These are phyloP conservation scores for Neonectria faginata DNA, from an alignment of 2,329 filamentous ascomycete species.

Conservation along the genomic window DNA sequence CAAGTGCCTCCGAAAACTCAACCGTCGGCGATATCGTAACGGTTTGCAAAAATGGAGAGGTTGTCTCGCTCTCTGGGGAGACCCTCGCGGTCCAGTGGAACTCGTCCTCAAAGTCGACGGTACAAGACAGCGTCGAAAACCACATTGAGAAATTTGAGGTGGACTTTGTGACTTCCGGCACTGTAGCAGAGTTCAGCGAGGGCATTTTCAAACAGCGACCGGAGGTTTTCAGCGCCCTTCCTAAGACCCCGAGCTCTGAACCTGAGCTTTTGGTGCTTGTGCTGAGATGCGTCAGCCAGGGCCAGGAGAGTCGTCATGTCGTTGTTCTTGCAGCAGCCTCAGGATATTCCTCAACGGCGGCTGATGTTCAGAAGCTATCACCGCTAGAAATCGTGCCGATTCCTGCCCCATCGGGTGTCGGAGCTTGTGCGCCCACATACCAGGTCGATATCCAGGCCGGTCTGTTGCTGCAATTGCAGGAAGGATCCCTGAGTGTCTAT, in stretches of 20 bases:
- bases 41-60: slow-evolving; percentile 70
- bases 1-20: slow-evolving; percentile 42
- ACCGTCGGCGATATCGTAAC: slow-evolving; percentile 60
- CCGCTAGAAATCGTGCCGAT: slow-evolving; percentile 56
- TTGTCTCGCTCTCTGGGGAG: slow-evolving; percentile 71
- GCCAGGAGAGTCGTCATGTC: slow-evolving; percentile 47
- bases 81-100: slow-evolving; percentile 51
- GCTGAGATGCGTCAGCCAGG: slow-evolving; percentile 52
- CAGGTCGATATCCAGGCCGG: slow-evolving; percentile 73
- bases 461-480: slow-evolving; percentile 69
- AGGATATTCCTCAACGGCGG: slow-evolving; percentile 37
- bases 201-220: slow-evolving; percentile 67
- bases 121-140: slow-evolving; percentile 51
- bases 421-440: slow-evolving; percentile 51
- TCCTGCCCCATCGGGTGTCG: slow-evolving; percentile 38
- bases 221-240: slow-evolving; percentile 64
- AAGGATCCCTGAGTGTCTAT: slow-evolving; percentile 68
- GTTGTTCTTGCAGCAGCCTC: slow-evolving; percentile 50
- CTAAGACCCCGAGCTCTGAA: slow-evolving; percentile 58
- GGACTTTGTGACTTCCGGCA: slow-evolving; percentile 61
- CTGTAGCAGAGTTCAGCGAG: slow-evolving; percentile 61
- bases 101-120: slow-evolving; percentile 48
- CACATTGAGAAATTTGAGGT: slow-evolving; percentile 56
- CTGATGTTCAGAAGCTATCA: slow-evolving; percentile 52
- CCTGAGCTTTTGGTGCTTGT: slow-evolving; percentile 68